Percentiles rank a stretch among this genome's conserved stretches.
phyloP scores from a whole-genome alignment of 495 filamentous ascomycete genomes.

The Penicillium arizonense region DNA sequence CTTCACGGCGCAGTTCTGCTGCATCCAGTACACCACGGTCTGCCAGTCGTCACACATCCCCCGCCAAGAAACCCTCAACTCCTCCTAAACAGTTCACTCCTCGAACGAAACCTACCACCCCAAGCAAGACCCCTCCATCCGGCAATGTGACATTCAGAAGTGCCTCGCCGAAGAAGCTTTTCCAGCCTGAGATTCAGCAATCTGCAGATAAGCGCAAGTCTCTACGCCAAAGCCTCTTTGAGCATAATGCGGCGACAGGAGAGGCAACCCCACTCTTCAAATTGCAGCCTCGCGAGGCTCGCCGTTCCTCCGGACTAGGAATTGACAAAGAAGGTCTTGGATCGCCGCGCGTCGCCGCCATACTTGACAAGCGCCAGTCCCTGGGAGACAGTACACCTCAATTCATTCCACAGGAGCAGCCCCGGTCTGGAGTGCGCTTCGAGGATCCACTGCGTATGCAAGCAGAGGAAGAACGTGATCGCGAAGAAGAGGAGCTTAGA shows the following conservation, averaged over 20 bases:
- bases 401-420: conserved; percentile 55
- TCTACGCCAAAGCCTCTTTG: conserved; percentile 53
- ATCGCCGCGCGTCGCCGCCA: conserved; percentile 70
- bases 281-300: conserved; percentile 59
- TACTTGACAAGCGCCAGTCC: conserved; percentile 70
- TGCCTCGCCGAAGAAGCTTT: conserved; percentile 55
- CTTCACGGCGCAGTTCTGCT: conserved; percentile 50
- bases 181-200: conserved; percentile 46
- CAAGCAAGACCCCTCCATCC: conserved; percentile 52
- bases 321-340: conserved; percentile 74
- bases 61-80: conserved; percentile 47
- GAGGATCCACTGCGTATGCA: conserved; percentile 66
- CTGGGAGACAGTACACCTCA: conserved; percentile 63
- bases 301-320: conserved; percentile 70
- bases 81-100: conserved; percentile 53
- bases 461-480: conserved; percentile 66
- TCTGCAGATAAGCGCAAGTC: conserved; percentile 36
- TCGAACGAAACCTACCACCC: conserved; percentile 46
- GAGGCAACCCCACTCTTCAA: conserved; percentile 61
- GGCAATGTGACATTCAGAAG: conserved; percentile 43
- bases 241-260: conserved; percentile 55
- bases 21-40: conserved; percentile 46
- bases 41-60: conserved; percentile 29
- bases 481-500: conserved; percentile 58
- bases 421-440: conserved; percentile 56